Percentiles rank a stretch among this genome's conserved stretches.
phyloP scores from a whole-genome alignment of 371 early-diverging fungal species.

The Mucor plumbeus region DNA sequence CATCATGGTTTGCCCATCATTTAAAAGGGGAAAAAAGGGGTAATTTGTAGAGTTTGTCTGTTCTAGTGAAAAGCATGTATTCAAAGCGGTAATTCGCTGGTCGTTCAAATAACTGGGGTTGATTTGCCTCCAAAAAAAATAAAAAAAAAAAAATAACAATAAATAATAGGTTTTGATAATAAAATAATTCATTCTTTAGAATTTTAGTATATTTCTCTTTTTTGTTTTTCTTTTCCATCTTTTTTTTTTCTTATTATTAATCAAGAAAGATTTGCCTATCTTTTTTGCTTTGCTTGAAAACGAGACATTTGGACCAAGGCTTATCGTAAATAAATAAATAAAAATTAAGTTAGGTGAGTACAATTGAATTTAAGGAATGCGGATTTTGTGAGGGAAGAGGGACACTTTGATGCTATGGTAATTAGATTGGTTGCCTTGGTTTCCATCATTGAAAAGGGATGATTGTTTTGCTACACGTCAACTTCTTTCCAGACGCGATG shows the following conservation, averaged over 20 bases:
- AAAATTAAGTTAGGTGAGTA: not conserved
- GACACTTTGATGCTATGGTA: not conserved
- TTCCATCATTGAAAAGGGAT: not conserved
- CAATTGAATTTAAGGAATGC: not conserved
- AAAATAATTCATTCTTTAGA: slow-evolving; percentile 9
- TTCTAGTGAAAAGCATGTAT: not conserved
- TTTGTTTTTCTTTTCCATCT: not conserved
- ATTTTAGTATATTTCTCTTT: slow-evolving; percentile 1
- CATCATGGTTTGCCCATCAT: slow-evolving; percentile 4
- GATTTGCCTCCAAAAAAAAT: not conserved
- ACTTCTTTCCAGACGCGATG: slow-evolving; percentile 22
- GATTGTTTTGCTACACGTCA: slow-evolving; percentile 21
- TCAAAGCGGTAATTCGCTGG: not conserved
- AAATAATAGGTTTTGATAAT: not conserved
- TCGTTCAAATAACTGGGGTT: slow-evolving; percentile 10
- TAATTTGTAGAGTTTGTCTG: not conserved
- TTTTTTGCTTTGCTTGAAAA: not conserved
- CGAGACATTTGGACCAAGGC: not conserved
- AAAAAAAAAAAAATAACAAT: slow-evolving; percentile 1
- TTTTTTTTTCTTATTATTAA: not conserved
- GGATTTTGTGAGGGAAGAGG: not conserved
- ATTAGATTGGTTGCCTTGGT: not conserved
- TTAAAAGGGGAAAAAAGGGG: not conserved
- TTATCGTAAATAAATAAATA: not conserved
- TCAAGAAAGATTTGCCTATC: not conserved